Percentiles rank a stretch among this genome's conserved stretches.
Conservation (phyloP, 768 basidiomycete genomes). For the Leucosporidium scottii region DNA sequence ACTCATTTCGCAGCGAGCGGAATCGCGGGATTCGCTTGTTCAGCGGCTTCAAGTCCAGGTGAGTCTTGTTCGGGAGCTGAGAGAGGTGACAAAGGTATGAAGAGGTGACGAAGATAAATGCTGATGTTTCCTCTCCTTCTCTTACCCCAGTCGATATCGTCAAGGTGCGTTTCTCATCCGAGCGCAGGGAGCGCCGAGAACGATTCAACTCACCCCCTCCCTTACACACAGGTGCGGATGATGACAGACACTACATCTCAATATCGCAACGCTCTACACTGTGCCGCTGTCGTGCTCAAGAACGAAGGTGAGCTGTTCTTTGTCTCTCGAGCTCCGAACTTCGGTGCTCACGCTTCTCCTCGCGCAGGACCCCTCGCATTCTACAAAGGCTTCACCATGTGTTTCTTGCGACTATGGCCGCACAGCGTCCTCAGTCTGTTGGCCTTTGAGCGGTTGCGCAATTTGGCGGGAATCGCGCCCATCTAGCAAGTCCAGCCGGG, state of each 20-base stretch:
- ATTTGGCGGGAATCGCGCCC: conserved; percentile 12
- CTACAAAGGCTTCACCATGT: conserved; percentile 33
- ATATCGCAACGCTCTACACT: conserved; percentile 28
- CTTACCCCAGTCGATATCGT: conserved; percentile 22
- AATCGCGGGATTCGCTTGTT: conserved; percentile 36
- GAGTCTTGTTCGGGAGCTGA: not conserved
- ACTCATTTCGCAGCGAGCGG: conserved; percentile 34
- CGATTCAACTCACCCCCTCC: not conserved
- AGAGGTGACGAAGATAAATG: not conserved
- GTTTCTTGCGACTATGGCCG: conserved; percentile 29
- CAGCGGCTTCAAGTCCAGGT: conserved; percentile 21
- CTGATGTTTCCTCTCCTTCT: no score
- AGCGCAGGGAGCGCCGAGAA: no score
- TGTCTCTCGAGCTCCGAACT: not conserved
- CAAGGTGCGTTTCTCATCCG: conserved; percentile 17
- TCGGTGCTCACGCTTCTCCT: not conserved
- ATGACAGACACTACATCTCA: conserved; percentile 34
- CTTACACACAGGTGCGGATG: conserved; percentile 30
- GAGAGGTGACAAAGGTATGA: not conserved
- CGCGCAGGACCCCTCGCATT: conserved; percentile 20
- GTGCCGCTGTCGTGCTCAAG: conserved; percentile 26
- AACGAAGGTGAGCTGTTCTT: conserved; percentile 28
- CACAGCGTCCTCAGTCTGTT: conserved; percentile 20
- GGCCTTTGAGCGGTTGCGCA: conserved; percentile 28
- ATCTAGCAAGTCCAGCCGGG: not conserved